phyloP scores from a whole-genome alignment of 768 basidiomycete genomes.

The Lactifluus piperatus region DNA sequence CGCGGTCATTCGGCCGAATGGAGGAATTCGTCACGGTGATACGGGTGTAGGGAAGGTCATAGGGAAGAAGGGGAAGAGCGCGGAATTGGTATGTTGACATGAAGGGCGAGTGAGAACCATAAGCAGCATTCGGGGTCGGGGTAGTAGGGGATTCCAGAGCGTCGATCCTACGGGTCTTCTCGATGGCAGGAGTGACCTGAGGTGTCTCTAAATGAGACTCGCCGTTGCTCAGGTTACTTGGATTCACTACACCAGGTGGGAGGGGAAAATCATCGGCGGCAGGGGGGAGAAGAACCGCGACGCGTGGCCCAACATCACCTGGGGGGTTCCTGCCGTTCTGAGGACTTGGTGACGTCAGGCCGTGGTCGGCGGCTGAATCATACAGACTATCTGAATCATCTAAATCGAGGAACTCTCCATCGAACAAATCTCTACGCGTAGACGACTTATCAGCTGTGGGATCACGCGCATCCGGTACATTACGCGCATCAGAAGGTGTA shows the following conservation, averaged over 20 bases:
- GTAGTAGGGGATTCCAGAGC: conserved; percentile 20
- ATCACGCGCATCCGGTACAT: conserved; percentile 10
- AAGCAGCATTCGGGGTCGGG: conserved; percentile 15
- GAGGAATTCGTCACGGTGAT: conserved; percentile 71
- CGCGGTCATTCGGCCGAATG: conserved; percentile 81
- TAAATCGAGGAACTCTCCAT: conserved; percentile 60
- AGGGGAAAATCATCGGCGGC: conserved; percentile 20
- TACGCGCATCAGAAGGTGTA: not conserved
- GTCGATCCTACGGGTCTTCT: conserved; percentile 14
- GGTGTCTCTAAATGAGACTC: conserved; percentile 1
- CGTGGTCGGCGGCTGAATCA: conserved; percentile 32
- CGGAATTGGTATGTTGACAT: conserved; percentile 38
- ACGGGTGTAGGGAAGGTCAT: conserved; percentile 65
- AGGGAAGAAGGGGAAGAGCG: conserved; percentile 57
- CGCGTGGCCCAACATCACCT: conserved; percentile 15
- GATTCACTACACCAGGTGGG: conserved; percentile 12
- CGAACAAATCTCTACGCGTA: conserved; percentile 20
- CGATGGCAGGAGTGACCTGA: not conserved
- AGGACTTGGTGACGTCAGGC: conserved; percentile 20
- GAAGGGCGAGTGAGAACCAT: conserved; percentile 4
- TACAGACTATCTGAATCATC: conserved; percentile 40
- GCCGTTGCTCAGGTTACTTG: conserved; percentile 2
- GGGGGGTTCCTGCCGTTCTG: conserved; percentile 15
- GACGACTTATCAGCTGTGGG: conserved; percentile 16
- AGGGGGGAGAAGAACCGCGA: conserved; percentile 7